Conservation (phyloP, 441 rosid genomes). For the Sinapis alba region DNA sequence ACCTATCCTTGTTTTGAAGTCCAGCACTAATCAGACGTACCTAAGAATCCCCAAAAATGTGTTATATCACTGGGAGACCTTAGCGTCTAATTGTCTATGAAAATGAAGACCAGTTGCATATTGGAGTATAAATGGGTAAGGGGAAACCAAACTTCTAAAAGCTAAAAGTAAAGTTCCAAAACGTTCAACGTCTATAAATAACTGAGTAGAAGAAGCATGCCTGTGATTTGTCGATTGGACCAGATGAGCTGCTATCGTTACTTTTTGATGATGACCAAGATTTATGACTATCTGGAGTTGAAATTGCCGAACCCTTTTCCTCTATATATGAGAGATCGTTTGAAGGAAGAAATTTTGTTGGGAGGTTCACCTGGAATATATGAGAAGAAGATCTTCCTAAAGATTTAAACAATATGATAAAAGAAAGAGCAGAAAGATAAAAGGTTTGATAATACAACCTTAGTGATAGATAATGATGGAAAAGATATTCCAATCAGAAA, state of each 20-base stretch:
- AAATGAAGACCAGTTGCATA: neutral
- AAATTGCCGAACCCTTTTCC: conserved; percentile 47
- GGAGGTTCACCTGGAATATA: conserved; percentile 65
- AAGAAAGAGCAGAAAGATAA: neutral
- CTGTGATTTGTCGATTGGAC: conserved; percentile 56
- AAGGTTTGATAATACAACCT: conserved; percentile 47
- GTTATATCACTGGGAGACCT: neutral
- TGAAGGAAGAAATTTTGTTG: conserved; percentile 58
- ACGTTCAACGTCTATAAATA: conserved; percentile 1
- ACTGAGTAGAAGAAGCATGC: conserved; percentile 43
- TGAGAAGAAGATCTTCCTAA: neutral
- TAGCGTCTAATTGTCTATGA: neutral
- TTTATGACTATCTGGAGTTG: conserved; percentile 49
- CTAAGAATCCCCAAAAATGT: neutral
- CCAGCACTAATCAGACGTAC: neutral
- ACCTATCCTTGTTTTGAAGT: neutral
- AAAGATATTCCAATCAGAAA: conserved; percentile 82
- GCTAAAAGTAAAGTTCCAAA: neutral
- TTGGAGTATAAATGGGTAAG: neutral
- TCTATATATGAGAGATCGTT: conserved; percentile 51
- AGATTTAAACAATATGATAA: neutral
- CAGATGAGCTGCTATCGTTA: conserved; percentile 22
- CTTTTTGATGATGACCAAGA: conserved; percentile 41
- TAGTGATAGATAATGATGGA: conserved; percentile 70
- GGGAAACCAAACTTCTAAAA: neutral